A percentile compares a stretch with the other conserved stretches of the same genome.
phyloP scores from a whole-genome alignment of 2,329 filamentous ascomycete genomes.

The Talaromyces pinophilus region DNA sequence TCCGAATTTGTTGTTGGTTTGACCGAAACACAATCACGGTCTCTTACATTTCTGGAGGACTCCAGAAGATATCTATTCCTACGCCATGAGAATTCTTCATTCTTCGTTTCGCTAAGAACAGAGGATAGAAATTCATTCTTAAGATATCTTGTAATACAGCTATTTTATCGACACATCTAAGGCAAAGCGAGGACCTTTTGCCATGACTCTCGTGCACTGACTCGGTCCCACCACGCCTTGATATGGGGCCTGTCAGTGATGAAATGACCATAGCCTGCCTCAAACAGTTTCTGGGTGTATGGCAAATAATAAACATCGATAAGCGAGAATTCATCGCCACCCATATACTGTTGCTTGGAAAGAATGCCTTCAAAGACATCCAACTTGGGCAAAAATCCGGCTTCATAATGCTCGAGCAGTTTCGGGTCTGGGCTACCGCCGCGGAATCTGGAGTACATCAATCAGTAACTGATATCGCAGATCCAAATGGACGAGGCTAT shows the following conservation, averaged over 20 bases:
- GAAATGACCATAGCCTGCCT: slow-evolving; percentile 2
- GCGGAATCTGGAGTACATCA: slow-evolving; percentile 20
- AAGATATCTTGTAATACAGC: not conserved
- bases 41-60: too few relatives aligned
- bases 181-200: slow-evolving; percentile 11
- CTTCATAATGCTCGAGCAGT: not conserved
- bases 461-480: not conserved
- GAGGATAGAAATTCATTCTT: not conserved
- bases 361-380: slow-evolving; percentile 27
- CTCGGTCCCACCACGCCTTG: slow-evolving; percentile 13
- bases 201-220: slow-evolving; percentile 10
- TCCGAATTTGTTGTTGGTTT: slow-evolving; percentile 14
- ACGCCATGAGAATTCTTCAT: too few relatives aligned
- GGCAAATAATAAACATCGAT: slow-evolving; percentile 20
- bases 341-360: slow-evolving; percentile 28
- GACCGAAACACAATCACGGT: not conserved
- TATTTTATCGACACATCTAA: not conserved
- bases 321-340: slow-evolving; percentile 26
- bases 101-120: too few relatives aligned
- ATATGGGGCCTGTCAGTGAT: slow-evolving; percentile 10
- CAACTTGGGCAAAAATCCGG: slow-evolving; percentile 23
- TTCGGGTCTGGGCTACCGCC: slow-evolving; percentile 22
- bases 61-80: too few relatives aligned
- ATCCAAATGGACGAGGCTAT: not conserved
- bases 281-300: slow-evolving; percentile 10